Evolutionary conservation across 129 eudicot genomes (phyloP).

Genomic region (Pulicaria dysenterica): DNA sequence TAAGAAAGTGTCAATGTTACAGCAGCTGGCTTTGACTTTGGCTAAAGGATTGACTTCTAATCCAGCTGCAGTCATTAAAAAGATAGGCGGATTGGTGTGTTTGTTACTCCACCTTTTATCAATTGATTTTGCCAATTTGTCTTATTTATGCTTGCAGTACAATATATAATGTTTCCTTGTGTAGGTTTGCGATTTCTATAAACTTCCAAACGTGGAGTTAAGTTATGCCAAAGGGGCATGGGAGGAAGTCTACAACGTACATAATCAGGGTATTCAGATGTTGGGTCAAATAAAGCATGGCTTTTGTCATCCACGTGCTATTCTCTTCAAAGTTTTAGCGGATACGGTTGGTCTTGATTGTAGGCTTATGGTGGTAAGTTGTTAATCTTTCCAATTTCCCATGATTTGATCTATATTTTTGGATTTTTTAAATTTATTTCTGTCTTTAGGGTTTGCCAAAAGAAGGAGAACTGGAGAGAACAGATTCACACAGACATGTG

Average conservation of each 20-base stretch:
- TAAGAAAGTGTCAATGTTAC: conserved; percentile 78
- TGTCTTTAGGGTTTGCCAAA: conserved; percentile 61
- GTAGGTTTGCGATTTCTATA: conserved; percentile 69
- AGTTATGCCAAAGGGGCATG: conserved; percentile 52
- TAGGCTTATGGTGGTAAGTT: conserved; percentile 68
- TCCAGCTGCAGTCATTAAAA: conserved; percentile 61
- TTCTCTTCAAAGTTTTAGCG: conserved; percentile 83
- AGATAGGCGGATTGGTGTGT: conserved; percentile 78
- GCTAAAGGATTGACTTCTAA: conserved; percentile 62
- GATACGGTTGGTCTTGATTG: conserved; percentile 68
- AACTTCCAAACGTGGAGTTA: conserved; percentile 49
- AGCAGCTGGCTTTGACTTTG: conserved; percentile 75
- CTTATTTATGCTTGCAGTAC: neutral
- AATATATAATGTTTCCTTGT: conserved; percentile 23
- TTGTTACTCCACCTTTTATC: neutral
- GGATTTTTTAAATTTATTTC: conserved; percentile 10
- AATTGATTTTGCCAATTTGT: conserved; percentile 8
- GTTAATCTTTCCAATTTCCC: neutral
- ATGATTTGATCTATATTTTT: neutral
- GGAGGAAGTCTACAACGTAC: conserved; percentile 64
- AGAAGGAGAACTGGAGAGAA: conserved; percentile 59
- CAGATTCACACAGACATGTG: conserved; percentile 67
- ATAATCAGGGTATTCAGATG: conserved; percentile 68
- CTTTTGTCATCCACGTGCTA: conserved; percentile 72
- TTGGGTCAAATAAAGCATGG: conserved; percentile 80